Conservation (phyloP, 768 basidiomycete species). For the Tulasnella sp. region DNA sequence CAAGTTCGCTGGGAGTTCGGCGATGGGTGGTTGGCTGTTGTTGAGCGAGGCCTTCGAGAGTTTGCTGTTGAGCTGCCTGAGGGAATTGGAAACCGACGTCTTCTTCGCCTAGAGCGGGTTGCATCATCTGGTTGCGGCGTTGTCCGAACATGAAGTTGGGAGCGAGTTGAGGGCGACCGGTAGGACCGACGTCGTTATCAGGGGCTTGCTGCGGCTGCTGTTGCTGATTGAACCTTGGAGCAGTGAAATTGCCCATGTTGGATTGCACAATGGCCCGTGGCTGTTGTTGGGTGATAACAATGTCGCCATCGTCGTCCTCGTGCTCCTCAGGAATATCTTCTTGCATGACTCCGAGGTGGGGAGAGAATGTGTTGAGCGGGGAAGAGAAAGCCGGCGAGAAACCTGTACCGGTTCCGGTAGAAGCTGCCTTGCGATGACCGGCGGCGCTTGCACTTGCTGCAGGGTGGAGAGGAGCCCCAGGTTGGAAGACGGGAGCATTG, state of each 20-base stretch:
- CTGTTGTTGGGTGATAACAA: conserved; percentile 40
- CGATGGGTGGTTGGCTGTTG: conserved; percentile 34
- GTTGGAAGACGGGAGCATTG: conserved; percentile 72
- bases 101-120: conserved; percentile 71
- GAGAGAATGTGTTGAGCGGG: conserved; percentile 33
- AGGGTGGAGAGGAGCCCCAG: conserved; percentile 55
- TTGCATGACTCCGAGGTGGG: conserved; percentile 72
- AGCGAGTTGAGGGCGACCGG: conserved; percentile 82
- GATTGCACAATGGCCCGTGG: conserved; percentile 29
- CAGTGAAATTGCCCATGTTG: conserved; percentile 59
- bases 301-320: conserved; percentile 68
- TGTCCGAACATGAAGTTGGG: conserved; percentile 91
- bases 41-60: conserved; percentile 36
- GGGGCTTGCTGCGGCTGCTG: conserved; percentile 51
- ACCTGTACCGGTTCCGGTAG: conserved; percentile 44
- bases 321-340: conserved; percentile 84
- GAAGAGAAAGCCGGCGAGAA: conserved; percentile 72
- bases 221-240: conserved; percentile 81
- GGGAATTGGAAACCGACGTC: conserved; percentile 73
- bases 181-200: conserved; percentile 59
- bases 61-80: conserved; percentile 38
- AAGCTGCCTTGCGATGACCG: conserved; percentile 78
- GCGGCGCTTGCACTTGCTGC: conserved; percentile 45
- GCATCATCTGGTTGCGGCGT: conserved; percentile 46
- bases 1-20: conserved; percentile 56